Base-by-base conservation (phyloP, 768 basidiomycete genomes). In the Agaricus sinodeliciosus region DNA sequence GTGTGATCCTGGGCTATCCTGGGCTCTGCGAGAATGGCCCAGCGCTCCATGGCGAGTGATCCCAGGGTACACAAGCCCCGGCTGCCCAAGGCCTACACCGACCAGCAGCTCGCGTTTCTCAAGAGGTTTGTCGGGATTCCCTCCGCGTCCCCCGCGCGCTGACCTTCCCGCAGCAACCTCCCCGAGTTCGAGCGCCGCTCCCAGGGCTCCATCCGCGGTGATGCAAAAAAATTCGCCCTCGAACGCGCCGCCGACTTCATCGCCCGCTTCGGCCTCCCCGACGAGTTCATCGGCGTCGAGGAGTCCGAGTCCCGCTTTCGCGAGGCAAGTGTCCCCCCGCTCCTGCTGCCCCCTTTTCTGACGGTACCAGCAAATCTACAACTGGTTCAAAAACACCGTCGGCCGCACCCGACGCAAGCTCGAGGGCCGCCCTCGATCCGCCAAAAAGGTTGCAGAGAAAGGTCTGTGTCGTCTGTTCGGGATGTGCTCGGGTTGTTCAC, bases 381-480 rank as follows among this genome's bases (percentile, higher is more conserved):
- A 83, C 59, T 85, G 82, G 82, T 84, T 81, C 68, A 84, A 84
- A 68, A 84, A 84, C 63, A 82, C 82, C 15, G 77, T 81, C 50
- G 82, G 82, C 5, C 72, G 82, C 28, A 79, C 76, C 6, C 70
- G 81, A 49, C 70, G 81, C 43, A 81, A 81, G 62, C 67, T 76
- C 42, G 81, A 81, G 55, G 80, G 80, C 5, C 69, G 76, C 25
- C 74, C 78, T 1, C 70, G 79, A 41, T 72, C 79, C 36, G 70
- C 73, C 42, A 81, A 78, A 63, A 78, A 75, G 57, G 62, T 69
- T 8, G 66, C 75, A 34, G 79, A 81, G 62, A 81, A 77, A 67
- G 72, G 78, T 76, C 22, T 3, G 50, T 41, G 53, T 46, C 35
- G 15, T 19, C 19, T 39, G 9, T 36, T 25, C 12, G 12, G 6